These are phyloP conservation scores for Colletotrichum costaricense DNA, from an alignment of 2,329 filamentous ascomycete genomes.

Conservation along the genomic window DNA sequence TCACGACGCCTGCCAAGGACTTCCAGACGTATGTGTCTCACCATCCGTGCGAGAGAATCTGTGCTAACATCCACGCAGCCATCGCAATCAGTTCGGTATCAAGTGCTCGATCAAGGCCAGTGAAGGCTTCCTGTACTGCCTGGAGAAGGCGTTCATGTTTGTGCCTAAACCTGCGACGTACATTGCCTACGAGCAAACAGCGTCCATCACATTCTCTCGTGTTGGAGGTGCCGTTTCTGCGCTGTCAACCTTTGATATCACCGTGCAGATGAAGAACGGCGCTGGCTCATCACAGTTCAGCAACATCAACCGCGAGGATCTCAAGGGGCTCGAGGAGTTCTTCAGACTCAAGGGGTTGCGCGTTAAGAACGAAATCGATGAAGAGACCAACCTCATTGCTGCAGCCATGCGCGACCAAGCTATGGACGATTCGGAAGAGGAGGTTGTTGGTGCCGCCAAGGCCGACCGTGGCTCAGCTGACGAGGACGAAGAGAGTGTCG, in stretches of 20 bases:
- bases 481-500: slow-evolving; percentile 93
- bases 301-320: slow-evolving; percentile 98
- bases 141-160: slow-evolving; percentile 99
- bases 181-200: slow-evolving; percentile 93
- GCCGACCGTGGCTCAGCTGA: slow-evolving; percentile 91
- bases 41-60: not conserved
- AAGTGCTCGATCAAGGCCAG: slow-evolving; percentile 99
- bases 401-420: slow-evolving; percentile 86
- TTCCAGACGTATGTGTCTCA: slow-evolving; percentile 74
- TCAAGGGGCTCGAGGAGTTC: slow-evolving; percentile 95
- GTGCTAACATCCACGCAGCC: slow-evolving; percentile 59
- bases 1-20: slow-evolving; percentile 92
- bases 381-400: slow-evolving; percentile 84
- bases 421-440: slow-evolving; percentile 86
- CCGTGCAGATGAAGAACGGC: slow-evolving; percentile 89
- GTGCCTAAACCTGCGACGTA: slow-evolving; percentile 98
- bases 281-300: slow-evolving; percentile 93
- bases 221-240: slow-evolving; percentile 94
- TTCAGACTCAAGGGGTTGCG: slow-evolving; percentile 96
- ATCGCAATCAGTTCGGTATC: slow-evolving; percentile 93
- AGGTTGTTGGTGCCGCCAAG: slow-evolving; percentile 73
- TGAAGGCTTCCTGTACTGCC: slow-evolving; percentile 95
- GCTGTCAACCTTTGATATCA: slow-evolving; percentile 96
- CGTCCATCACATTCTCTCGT: slow-evolving; percentile 93
- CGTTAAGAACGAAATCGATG: slow-evolving; percentile 98